These are phyloP conservation scores for Microsporum audouinii DNA, from an alignment of 2,329 filamentous ascomycete genomes.

Conservation along the genomic window DNA sequence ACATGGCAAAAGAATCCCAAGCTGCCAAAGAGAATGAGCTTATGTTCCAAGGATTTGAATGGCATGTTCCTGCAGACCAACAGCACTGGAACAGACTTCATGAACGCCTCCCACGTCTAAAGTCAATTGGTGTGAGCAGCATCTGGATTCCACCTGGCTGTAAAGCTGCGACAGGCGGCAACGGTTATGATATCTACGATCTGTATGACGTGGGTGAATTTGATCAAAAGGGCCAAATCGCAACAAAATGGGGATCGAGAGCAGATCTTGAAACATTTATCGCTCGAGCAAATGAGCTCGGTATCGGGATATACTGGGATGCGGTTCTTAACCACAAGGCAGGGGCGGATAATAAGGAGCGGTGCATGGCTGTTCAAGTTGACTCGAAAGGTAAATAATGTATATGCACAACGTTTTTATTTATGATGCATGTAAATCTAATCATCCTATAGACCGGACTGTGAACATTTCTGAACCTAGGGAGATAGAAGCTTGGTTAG, in stretches of 20 bases:
- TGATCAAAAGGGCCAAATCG: conserved; percentile 52
- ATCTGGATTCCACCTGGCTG: conserved; percentile 62
- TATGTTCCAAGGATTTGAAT: conserved; percentile 62
- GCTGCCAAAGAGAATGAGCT: neutral
- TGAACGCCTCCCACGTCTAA: conserved; percentile 42
- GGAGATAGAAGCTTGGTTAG: conserved; percentile 57
- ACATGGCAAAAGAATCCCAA: neutral
- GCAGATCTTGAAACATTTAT: conserved; percentile 48
- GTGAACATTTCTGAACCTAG: conserved; percentile 37
- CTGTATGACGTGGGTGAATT: conserved; percentile 62
- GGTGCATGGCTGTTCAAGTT: conserved; percentile 52
- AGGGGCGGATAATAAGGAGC: conserved; percentile 54
- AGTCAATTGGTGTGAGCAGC: conserved; percentile 49
- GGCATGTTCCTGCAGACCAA: conserved; percentile 53
- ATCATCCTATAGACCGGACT: conserved; percentile 5
- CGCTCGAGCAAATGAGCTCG: conserved; percentile 40
- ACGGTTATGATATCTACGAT: conserved; percentile 61
- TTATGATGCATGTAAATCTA: neutral
- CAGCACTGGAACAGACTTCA: conserved; percentile 51
- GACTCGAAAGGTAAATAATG: conserved; percentile 37
- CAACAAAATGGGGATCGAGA: conserved; percentile 59
- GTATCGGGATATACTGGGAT: conserved; percentile 55
- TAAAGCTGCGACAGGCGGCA: conserved; percentile 52
- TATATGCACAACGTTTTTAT: neutral
- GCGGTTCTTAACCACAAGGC: conserved; percentile 63